Evolutionary conservation across 2,329 filamentous ascomycete genomes (phyloP), one percentile per base, ranked within the genome.

Genomic region (Hirsutella thompsonii): DNA sequence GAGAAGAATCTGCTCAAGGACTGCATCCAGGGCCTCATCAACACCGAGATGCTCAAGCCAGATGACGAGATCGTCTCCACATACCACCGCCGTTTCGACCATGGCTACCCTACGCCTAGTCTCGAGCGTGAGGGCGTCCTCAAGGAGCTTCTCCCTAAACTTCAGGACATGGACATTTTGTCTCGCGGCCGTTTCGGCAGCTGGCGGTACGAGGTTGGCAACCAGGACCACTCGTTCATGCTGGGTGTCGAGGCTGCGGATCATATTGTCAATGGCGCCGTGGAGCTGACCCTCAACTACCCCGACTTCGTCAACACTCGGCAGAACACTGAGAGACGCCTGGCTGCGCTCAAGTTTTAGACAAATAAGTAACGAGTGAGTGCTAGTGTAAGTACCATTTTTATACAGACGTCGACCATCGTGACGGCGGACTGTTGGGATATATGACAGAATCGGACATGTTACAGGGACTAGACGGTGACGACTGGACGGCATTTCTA

Each of bases 151-250:
- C 81, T 98, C 39, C 92, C 92, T 55, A 89, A 86, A 69, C 81
- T 98, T 45, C 82, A 94, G 68, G 83, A 79, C 47, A 79, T 86
- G 72, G 90, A 81, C 60, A 98, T 98, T 67, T 85, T 81, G 71
- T 94, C 89, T 36, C 87, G 92, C 65, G 92, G 92, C 54, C 89
- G 92, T 48, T 98, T 98, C 66, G 92, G 92, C 55, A 90, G 83
- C 72, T 98, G 92, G 92, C 77, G 87, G 59, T 98, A 98, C 70
- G 92, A 98, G 68, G 85, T 79, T 50, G 88, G 87, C 58, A 94
- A 94, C 76, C 88, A 94, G 74, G 89, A 95, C 66, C 89, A 95
- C 74, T 90, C 83, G 20, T 95, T 95, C 67, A 95, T 95, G 89
- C 72, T 94, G 47, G 89, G 89, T 59, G 89, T 94, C 18, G 89